Evolutionary conservation across 306 rosid species (phyloP), one percentile per base, ranked within the genome.

Genomic region (Cucumis melo): DNA sequence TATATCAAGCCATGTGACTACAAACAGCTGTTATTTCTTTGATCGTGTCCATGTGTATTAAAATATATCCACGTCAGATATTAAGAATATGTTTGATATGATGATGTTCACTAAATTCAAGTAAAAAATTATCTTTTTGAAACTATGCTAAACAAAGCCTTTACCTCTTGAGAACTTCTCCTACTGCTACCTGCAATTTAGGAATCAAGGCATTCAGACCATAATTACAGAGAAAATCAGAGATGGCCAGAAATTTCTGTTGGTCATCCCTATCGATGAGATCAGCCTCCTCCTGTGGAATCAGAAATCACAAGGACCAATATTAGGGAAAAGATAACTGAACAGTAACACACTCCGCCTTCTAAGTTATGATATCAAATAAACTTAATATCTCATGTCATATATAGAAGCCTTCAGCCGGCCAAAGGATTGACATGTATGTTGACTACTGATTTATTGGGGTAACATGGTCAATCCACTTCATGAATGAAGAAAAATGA

Each of bases 81-180:
- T 50, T 23, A 41, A 67, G 34, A 67, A 67, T n/a, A n/a, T 66
- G 54, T 20, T 39, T n/a, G 54, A 67, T 12, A 16, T 20, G n/a
- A 16, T 20, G n/a, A n/a, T 20, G 53, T 66, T 0, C 51, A 65
- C 38, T 8, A 23, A 70, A 70, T 70, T 42, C 57, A 44, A 44
- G 17, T n/a, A 71, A 55, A 46, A 24, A 19, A 36, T 4, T 16
- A 2, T 48, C 17, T 51, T 24, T 70, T 17, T n/a, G 5, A 32
- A 32, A 32, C 24, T 50, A 68, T 17, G 27, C 5, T 48, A 4
- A 71, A 71, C 77, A 75, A 79, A 82, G 81, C 83, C 73, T 82
- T 87, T 86, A 95, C 99, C 97, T 92, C 77, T 88, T 79, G 80
- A 95, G 90, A 88, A 85, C 92, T 81, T 92, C 92, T 48, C 82